These are phyloP conservation scores for Crassisporium funariophilum DNA, from an alignment of 768 basidiomycete species.

Conservation along the genomic window DNA sequence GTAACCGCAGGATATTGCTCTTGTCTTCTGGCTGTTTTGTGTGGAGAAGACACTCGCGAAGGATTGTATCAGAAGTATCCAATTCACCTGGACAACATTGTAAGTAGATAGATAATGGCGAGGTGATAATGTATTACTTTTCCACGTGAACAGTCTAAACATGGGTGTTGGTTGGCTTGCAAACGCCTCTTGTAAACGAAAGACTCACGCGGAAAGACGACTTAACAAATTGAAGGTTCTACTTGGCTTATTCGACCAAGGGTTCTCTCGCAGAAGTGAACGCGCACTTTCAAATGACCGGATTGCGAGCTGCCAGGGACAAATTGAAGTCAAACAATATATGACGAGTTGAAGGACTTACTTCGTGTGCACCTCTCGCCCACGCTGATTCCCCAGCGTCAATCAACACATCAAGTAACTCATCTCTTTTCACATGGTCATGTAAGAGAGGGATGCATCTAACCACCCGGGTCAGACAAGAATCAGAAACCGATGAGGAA, in stretches of 20 bases:
- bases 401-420: slow-evolving; percentile 59
- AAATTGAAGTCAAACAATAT: neutral
- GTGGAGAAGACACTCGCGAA: slow-evolving; percentile 56
- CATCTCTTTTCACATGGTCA: slow-evolving; percentile 62
- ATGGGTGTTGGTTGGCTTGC: neutral
- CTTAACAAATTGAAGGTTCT: slow-evolving; percentile 56
- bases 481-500: neutral
- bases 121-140: slow-evolving; percentile 40
- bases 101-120: neutral
- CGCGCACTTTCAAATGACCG: slow-evolving; percentile 64
- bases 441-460: slow-evolving; percentile 66
- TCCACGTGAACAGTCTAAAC: slow-evolving; percentile 62
- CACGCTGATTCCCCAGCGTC: slow-evolving; percentile 74
- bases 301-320: slow-evolving; percentile 50
- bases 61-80: slow-evolving; percentile 49
- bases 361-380: slow-evolving; percentile 76
- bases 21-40: slow-evolving; percentile 54
- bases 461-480: slow-evolving; percentile 1
- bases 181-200: neutral
- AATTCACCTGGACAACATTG: slow-evolving; percentile 48
- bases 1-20: slow-evolving; percentile 56
- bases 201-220: slow-evolving; percentile 62
- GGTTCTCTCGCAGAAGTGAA: slow-evolving; percentile 51
- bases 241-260: slow-evolving; percentile 51
- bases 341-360: slow-evolving; percentile 23